Evolutionary conservation across 169 alveolate genomes (phyloP), one percentile per base, ranked within the genome.

Genomic region (Plasmodium coatneyi): DNA sequence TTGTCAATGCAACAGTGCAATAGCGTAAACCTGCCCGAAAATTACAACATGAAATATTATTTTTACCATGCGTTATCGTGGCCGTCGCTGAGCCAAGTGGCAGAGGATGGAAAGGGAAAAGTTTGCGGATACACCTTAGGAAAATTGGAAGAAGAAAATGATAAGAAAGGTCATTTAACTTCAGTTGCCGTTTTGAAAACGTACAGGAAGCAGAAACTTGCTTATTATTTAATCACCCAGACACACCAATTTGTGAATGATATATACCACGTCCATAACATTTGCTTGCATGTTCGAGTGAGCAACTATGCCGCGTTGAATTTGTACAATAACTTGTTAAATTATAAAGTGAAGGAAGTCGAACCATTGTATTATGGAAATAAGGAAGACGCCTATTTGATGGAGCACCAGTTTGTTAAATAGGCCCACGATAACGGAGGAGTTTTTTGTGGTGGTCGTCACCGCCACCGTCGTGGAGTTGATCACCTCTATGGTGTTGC

Each of bases 61-160:
- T 97, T 97, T 78, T 98, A 98, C 95, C 99, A 98, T 93, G 97
- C 97, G 10, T 94, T 98, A 71, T 96, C 99, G 60, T 98, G 99
- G 99, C 99, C 99, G 32, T 97, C 97, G 41, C 96, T 98, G 36
- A 96, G 97, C 70, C 95, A 95, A 80, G 90, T 96, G 46, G 96
- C 97, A 46, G 94, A 86, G 30, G 92, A 84, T 52, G 80, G 82
- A 32, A 82, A 74, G 12, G 97, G 97, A n/a, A 78, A 92, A 34
- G 93, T 96, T 52, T 96, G 97, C 79, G 97, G 97, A 74, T 96
- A 96, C 71, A 83, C 97, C 34, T 90, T 96, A 92, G 95, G 97
- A 3, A 96, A 96, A 52, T 87, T 96, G 92, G 97, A 96, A 60
- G 97, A 96, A 66, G 97, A 96, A 54, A 94, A 92, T 72, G 96